Evolutionary conservation across 2,329 filamentous ascomycete genomes (phyloP).

Genomic region (Colletotrichum sp.): DNA sequence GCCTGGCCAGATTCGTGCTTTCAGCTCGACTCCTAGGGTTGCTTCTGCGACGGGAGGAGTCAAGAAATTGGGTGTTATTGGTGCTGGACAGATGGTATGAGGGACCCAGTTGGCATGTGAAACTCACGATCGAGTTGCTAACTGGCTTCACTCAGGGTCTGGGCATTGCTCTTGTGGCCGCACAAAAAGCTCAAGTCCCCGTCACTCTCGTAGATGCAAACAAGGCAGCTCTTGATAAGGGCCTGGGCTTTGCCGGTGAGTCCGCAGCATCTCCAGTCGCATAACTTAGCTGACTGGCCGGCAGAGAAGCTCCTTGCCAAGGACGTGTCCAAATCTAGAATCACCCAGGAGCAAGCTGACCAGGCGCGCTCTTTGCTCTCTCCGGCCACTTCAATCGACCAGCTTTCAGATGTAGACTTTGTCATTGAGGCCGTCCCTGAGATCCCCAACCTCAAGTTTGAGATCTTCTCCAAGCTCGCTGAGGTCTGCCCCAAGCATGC

Average conservation of each 20-base stretch:
- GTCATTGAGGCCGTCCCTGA: constrained; percentile 98
- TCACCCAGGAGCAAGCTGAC: constrained; percentile 83
- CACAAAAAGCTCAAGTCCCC: constrained; percentile 80
- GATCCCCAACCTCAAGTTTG: constrained; percentile 84
- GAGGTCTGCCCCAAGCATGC: constrained; percentile 83
- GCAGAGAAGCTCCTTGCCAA: constrained; percentile 91
- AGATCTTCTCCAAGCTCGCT: constrained; percentile 85
- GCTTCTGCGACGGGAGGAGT: constrained; percentile 67
- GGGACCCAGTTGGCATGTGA: constrained; percentile 39
- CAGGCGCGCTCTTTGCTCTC: constrained; percentile 72
- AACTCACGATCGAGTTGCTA: constrained; percentile 17
- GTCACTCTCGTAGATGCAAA: constrained; percentile 87
- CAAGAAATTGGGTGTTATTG: constrained; percentile 88
- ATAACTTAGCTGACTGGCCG: background rate
- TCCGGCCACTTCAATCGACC: constrained; percentile 75
- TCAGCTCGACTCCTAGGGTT: constrained; percentile 71
- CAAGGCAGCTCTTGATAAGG: constrained; percentile 85
- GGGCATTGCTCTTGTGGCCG: constrained; percentile 93
- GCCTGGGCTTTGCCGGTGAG: constrained; percentile 84
- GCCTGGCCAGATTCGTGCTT: constrained; percentile 57
- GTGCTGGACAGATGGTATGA: constrained; percentile 93
- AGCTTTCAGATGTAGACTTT: constrained; percentile 86
- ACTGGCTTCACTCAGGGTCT: constrained; percentile 68
- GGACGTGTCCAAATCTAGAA: constrained; percentile 85
- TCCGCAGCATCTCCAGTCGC: background rate